phyloP scores from a whole-genome alignment of 768 basidiomycete genomes.

The Dentipellis fragilis region DNA sequence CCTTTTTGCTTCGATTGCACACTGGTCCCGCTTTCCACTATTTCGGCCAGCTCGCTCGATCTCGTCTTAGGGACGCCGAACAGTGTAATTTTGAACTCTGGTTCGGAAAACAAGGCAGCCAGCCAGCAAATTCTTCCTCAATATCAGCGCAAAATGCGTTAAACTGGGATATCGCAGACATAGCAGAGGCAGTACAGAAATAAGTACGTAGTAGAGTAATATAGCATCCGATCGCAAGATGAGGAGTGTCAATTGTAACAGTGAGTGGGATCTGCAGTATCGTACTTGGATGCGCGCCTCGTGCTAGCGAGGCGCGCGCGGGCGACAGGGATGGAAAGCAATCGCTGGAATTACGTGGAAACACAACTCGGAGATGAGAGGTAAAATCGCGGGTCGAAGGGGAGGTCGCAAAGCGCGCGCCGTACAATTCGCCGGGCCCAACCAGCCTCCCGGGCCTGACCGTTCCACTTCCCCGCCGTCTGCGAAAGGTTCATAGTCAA shows the following conservation, averaged over 20 bases:
- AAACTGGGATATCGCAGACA: too few relatives aligned
- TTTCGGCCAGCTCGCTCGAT: too few relatives aligned
- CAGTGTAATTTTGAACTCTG: too few relatives aligned
- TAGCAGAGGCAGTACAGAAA: background rate
- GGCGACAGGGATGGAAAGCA: background rate
- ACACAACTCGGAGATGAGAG: background rate
- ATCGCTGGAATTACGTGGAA: background rate
- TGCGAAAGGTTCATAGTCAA: background rate
- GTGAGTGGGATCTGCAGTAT: background rate
- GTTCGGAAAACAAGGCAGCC: too few relatives aligned
- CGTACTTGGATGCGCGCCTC: background rate
- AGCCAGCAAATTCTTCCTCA: too few relatives aligned
- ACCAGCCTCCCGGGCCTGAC: conserved; percentile 1
- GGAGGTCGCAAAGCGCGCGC: background rate
- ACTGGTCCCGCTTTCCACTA: too few relatives aligned
- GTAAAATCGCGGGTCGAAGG: background rate
- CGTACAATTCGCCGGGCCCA: background rate
- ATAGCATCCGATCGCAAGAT: background rate
- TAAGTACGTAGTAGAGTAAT: background rate
- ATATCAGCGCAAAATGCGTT: too few relatives aligned
- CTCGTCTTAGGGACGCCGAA: too few relatives aligned
- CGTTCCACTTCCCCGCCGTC: background rate
- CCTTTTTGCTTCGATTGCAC: too few relatives aligned
- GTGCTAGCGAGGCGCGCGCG: too few relatives aligned
- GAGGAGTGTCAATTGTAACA: background rate